phyloP scores from a whole-genome alignment of 345 rosid genomes.

The Moringa oleifera region DNA sequence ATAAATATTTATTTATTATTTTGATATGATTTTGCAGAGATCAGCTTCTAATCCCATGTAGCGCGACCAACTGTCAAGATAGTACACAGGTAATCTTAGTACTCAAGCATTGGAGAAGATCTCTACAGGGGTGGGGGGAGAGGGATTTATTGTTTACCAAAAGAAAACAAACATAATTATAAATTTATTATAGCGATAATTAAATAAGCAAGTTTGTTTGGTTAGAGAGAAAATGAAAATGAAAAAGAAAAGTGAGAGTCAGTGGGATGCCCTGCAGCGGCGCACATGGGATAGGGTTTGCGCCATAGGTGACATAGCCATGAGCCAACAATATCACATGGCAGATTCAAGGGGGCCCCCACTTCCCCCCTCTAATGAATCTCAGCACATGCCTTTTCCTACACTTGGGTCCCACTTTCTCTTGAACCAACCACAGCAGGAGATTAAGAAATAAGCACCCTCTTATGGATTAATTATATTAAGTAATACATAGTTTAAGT shows the following conservation, averaged over 20 bases:
- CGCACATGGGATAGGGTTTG: slow-evolving; percentile 47
- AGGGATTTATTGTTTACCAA: no score
- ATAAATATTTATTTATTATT: background rate
- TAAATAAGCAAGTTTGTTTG: no score
- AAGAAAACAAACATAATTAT: no score
- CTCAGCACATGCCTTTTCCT: slow-evolving; percentile 35
- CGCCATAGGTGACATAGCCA: slow-evolving; percentile 33
- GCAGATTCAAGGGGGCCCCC: slow-evolving; percentile 8
- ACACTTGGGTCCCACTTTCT: slow-evolving; percentile 22
- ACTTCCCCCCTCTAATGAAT: slow-evolving; percentile 16
- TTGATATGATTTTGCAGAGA: background rate
- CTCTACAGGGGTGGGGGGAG: background rate
- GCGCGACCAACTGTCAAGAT: slow-evolving; percentile 22
- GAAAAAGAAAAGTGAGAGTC: background rate
- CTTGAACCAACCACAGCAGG: slow-evolving; percentile 7
- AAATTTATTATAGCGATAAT: no score
- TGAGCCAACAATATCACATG: slow-evolving; percentile 36
- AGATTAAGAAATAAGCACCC: background rate
- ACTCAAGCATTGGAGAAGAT: no score
- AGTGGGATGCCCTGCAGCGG: slow-evolving; percentile 43
- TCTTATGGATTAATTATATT: no score
- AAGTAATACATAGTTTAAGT: no score
- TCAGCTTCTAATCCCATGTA: slow-evolving; percentile 4
- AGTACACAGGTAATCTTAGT: slow-evolving; percentile 22
- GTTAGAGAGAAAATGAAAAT: background rate